Evolutionary conservation across 148 eudicot genomes (phyloP).

Genomic region (Nyssa sinensis): DNA sequence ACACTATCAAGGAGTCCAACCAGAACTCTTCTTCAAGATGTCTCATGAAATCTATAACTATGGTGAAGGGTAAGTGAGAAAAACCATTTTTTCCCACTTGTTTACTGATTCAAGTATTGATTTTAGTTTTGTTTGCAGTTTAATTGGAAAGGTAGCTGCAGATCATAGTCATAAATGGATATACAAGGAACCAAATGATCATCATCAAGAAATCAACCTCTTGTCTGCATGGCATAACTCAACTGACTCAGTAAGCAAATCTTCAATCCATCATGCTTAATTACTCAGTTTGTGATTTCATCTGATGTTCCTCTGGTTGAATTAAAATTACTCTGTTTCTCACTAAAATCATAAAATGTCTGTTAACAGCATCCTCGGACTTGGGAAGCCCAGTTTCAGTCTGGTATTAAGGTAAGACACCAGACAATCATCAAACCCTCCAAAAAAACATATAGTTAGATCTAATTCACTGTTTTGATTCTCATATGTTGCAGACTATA

Average conservation of each 20-base stretch:
- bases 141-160: slow-evolving; percentile 97
- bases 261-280: neutral
- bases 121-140: slow-evolving; percentile 40
- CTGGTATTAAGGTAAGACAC: slow-evolving; percentile 79
- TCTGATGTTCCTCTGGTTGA: neutral
- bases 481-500: slow-evolving; percentile 68
- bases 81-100: neutral
- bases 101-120: neutral
- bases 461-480: neutral
- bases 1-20: slow-evolving; percentile 81
- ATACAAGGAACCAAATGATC: slow-evolving; percentile 82
- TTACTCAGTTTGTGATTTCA: slow-evolving; percentile 10
- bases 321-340: neutral
- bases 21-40: slow-evolving; percentile 99
- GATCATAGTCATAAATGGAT: slow-evolving; percentile 97
- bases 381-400: slow-evolving; percentile 99
- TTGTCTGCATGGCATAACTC: slow-evolving; percentile 95
- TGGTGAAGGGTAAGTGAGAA: slow-evolving; percentile 84
- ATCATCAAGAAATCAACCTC: slow-evolving; percentile 92
- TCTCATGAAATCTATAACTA: slow-evolving; percentile 98
- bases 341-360: neutral
- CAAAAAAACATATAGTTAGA: neutral
- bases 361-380: slow-evolving; percentile 89
- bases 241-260: slow-evolving; percentile 67
- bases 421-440: neutral